phyloP scores from a whole-genome alignment of 768 basidiomycete genomes.

The Hericium coralloides region DNA sequence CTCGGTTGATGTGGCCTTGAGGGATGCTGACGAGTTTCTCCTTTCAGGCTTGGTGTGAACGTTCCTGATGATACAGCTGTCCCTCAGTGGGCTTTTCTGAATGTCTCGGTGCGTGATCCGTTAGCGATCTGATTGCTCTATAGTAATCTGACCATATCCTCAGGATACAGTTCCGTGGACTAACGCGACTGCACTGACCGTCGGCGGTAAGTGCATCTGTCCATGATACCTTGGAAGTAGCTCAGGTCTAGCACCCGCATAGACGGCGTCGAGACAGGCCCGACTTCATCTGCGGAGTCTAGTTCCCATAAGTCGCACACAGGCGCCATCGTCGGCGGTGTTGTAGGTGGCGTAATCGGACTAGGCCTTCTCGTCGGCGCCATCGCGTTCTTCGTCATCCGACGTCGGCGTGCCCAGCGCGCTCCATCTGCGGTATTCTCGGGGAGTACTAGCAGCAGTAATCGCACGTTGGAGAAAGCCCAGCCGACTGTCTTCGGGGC shows the following conservation, averaged over 20 bases:
- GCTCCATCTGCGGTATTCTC: not conserved
- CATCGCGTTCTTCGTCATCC: constrained; percentile 26
- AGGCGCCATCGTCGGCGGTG: constrained; percentile 60
- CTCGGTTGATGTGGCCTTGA: too few relatives aligned
- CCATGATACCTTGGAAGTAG: not conserved
- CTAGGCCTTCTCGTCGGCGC: constrained; percentile 32
- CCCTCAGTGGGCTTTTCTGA: constrained; percentile 42
- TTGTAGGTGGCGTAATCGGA: constrained; percentile 44
- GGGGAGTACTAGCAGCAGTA: not conserved
- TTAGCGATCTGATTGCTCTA: not conserved
- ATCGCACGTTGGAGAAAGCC: too few relatives aligned
- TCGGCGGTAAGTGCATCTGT: not conserved
- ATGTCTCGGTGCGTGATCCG: constrained; percentile 27
- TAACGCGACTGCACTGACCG: not conserved
- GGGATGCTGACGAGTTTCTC: too few relatives aligned
- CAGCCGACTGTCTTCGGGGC: not conserved
- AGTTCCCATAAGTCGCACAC: constrained; percentile 22
- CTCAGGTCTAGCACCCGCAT: not conserved
- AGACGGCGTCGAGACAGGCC: not conserved
- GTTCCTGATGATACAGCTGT: constrained; percentile 35
- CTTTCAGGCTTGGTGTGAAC: not conserved
- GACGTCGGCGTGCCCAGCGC: constrained; percentile 9
- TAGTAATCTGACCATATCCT: not conserved
- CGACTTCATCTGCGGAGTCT: too few relatives aligned
- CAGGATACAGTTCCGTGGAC: constrained; percentile 4